Base-by-base conservation (phyloP, 108 stramenopile species). In the Nitzschia inconspicua region DNA sequence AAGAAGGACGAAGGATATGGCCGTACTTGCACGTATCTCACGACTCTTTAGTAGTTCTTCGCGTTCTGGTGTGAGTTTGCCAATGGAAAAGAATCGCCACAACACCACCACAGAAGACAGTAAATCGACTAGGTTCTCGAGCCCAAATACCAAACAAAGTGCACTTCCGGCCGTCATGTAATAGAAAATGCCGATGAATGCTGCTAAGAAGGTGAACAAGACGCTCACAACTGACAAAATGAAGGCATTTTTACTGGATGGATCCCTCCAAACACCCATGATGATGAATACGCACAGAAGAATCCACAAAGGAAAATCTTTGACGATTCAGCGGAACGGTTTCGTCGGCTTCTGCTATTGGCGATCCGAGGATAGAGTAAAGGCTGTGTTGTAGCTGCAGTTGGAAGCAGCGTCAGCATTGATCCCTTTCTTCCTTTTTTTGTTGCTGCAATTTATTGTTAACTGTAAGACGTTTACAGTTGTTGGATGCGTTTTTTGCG, bases 71-170 rank as follows among this genome's bases (percentile, higher is more conserved):
- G 79, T 74, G 28, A 66, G 36, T 37, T 73, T 49, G 19, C 64
- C 66, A 20, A 85, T 79, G 36, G 60, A 65, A 66, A 75, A 86
- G 55, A 91, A 91, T 29, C 89, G 59, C 89, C 89, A 91, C 20
- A 91, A 30, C 13, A 91, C 89, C 4, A 91, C 76, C 2, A 67
- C 72, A 42, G 61, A 68, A 19, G 74, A 76, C 14, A 84, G 42
- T 34, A 87, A 79, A 65, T 91, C 89, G 16, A 91, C 89, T 20
- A 71, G 53, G 55, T 91, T 91, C 56, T 91, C 89, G 4, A 91
- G 70, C 2, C 88, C 89, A 55, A 80, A 91, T 3, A 75, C 78
- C 23, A 91, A 64, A 47, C 83, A 79, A 8, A 91, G 66, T 1
- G 73, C 70, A 3, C 82, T 82, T 35, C 72, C 84, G 20, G 75